Evolutionary conservation across 139 green algal genomes (phyloP).

Genomic region (Tetradesmus lagerheimii): DNA sequence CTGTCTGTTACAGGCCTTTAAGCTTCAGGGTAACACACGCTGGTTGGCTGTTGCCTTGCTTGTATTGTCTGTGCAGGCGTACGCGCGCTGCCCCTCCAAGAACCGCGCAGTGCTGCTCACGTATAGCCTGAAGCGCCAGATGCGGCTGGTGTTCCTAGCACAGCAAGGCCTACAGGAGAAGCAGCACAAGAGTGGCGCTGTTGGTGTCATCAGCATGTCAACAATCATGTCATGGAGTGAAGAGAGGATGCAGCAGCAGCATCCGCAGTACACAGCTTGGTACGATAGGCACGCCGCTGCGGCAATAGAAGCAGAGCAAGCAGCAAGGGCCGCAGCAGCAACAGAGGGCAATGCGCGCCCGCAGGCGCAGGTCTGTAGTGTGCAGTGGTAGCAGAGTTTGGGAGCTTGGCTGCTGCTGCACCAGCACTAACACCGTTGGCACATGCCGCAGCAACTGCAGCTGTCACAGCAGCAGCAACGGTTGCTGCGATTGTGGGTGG

Average conservation of each 20-base stretch:
- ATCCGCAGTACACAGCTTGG: conserved; percentile 3
- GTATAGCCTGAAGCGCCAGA: conserved; percentile 9
- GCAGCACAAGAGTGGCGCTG: background rate
- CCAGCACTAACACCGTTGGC: background rate
- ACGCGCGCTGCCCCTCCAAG: background rate
- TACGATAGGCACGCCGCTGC: background rate
- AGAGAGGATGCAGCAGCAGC: background rate
- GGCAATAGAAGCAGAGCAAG: background rate
- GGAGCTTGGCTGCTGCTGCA: background rate
- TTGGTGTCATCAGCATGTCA: background rate
- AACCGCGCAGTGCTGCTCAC: conserved; percentile 5
- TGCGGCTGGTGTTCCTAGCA: background rate
- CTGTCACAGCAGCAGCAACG: background rate
- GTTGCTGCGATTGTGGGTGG: too few relatives aligned
- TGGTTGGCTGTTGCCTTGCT: background rate
- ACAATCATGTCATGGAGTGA: background rate
- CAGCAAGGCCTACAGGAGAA: background rate
- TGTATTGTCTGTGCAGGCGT: background rate
- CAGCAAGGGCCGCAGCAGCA: background rate
- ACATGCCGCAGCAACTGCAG: background rate
- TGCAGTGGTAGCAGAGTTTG: background rate
- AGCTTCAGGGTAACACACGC: too few relatives aligned
- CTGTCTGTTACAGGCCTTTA: too few relatives aligned
- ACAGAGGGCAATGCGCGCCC: background rate
- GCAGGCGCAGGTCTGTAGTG: background rate